Conservation (phyloP, 148 eudicot genomes). For the Diospyros lotus region DNA sequence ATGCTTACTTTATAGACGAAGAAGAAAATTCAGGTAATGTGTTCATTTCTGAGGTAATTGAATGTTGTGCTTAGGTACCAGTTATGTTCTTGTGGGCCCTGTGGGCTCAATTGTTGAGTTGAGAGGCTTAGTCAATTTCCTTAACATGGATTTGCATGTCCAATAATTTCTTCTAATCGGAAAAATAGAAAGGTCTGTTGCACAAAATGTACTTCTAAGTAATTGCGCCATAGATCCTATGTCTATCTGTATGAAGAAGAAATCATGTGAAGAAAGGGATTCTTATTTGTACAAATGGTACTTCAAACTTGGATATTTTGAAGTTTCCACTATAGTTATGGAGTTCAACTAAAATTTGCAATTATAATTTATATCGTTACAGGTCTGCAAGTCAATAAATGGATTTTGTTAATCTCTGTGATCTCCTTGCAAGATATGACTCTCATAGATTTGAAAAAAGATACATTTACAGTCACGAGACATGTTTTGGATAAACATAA, state of each 20-base stretch:
- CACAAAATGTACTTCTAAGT: too few relatives aligned
- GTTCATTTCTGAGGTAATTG: not conserved
- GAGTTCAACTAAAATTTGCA: slow-evolving; percentile 2
- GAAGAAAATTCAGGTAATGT: slow-evolving; percentile 55
- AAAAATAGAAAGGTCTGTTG: not conserved
- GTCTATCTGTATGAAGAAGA: too few relatives aligned
- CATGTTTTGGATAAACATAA: not conserved
- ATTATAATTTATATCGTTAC: not conserved
- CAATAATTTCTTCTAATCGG: not conserved
- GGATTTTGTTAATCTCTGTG: not conserved
- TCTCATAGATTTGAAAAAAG: not conserved
- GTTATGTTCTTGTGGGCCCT: not conserved
- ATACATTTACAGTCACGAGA: not conserved
- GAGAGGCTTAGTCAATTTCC: not conserved
- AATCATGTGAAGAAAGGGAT: not conserved
- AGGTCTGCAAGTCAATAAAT: not conserved
- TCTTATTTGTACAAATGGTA: too few relatives aligned
- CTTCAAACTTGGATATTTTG: not conserved
- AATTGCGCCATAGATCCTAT: too few relatives aligned
- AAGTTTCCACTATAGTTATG: not conserved
- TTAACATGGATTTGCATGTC: too few relatives aligned
- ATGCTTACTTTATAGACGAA: slow-evolving; percentile 34
- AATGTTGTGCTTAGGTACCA: not conserved
- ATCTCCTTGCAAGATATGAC: too few relatives aligned
- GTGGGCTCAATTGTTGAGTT: not conserved